These are phyloP conservation scores for Eutypella sp. DNA, from an alignment of 2,329 filamentous ascomycete species.

Conservation along the genomic window DNA sequence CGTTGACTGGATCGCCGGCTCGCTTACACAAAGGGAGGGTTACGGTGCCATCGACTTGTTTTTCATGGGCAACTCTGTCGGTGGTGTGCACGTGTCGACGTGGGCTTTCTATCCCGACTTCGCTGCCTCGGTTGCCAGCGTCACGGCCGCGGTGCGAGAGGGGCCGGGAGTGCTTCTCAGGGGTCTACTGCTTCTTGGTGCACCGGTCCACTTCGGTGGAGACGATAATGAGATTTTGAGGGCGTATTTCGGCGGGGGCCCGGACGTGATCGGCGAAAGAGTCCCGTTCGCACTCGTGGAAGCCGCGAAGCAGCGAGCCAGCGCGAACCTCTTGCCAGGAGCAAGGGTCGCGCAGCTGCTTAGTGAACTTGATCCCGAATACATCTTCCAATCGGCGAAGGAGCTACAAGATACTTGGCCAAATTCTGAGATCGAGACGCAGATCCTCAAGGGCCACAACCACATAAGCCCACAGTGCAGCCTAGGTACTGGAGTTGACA, in stretches of 20 bases:
- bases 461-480: conserved; percentile 24
- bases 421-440: conserved; percentile 10
- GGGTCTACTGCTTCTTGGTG: conserved; percentile 18
- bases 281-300: conserved; percentile 16
- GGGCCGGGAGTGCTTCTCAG: conserved; percentile 14
- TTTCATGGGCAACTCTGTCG: conserved; percentile 36
- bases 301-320: conserved; percentile 12
- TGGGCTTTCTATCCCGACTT: conserved; percentile 27
- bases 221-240: conserved; percentile 14
- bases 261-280: conserved; percentile 16
- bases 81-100: conserved; percentile 32
- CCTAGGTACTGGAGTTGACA: conserved; percentile 22
- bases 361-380: conserved; percentile 22
- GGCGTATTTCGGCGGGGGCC: conserved; percentile 19
- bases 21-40: conserved; percentile 16
- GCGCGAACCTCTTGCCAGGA: conserved; percentile 8
- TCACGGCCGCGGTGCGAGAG: conserved; percentile 6
- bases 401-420: conserved; percentile 19
- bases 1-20: conserved; percentile 29
- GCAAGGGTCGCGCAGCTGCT: conserved; percentile 17
- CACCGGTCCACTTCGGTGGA: conserved; percentile 20
- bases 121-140: conserved; percentile 10
- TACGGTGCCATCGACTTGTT: conserved; percentile 28
- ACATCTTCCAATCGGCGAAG: conserved; percentile 15
- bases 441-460: conserved; percentile 24